Percentiles rank a stretch among this genome's conserved stretches.
These are phyloP conservation scores for Zalaria obscura DNA, from an alignment of 2,329 filamentous ascomycete species.

Conservation along the genomic window DNA sequence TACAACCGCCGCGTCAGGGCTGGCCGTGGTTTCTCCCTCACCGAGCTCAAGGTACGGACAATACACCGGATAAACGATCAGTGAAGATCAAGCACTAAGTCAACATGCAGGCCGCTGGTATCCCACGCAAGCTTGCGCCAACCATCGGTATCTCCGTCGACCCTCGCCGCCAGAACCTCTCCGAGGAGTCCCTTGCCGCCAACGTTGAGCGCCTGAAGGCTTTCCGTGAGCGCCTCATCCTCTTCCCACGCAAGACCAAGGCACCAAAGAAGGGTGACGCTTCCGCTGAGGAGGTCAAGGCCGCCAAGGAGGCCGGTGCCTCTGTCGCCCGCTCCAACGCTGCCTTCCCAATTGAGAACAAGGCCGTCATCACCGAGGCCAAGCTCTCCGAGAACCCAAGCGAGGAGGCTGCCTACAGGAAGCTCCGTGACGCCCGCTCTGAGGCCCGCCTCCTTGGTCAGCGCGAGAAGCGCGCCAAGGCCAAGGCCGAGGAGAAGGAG, in stretches of 20 bases:
- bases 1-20: constrained; percentile 94
- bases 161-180: constrained; percentile 90
- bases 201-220: constrained; percentile 97
- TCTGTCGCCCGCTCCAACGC: constrained; percentile 25
- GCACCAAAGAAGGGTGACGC: constrained; percentile 88
- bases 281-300: constrained; percentile 67
- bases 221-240: constrained; percentile 90
- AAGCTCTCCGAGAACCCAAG: constrained; percentile 54
- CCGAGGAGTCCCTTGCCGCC: constrained; percentile 81
- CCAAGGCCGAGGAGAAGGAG: constrained; percentile 69
- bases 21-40: constrained; percentile 93
- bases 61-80: neutral
- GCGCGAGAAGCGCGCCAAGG: constrained; percentile 86
- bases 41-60: constrained; percentile 81
- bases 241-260: constrained; percentile 92
- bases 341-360: constrained; percentile 59
- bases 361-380: constrained; percentile 63
- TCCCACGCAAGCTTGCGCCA: constrained; percentile 82
- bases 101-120: constrained; percentile 67
- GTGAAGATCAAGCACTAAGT: constrained; percentile 9
- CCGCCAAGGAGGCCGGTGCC: constrained; percentile 43
- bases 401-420: constrained; percentile 77
- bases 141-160: constrained; percentile 98
- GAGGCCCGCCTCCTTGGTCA: constrained; percentile 69
- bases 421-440: constrained; percentile 70